Evolutionary conservation across 257 asterid species (phyloP).

Genomic region (Solanum bulbocastanum): DNA sequence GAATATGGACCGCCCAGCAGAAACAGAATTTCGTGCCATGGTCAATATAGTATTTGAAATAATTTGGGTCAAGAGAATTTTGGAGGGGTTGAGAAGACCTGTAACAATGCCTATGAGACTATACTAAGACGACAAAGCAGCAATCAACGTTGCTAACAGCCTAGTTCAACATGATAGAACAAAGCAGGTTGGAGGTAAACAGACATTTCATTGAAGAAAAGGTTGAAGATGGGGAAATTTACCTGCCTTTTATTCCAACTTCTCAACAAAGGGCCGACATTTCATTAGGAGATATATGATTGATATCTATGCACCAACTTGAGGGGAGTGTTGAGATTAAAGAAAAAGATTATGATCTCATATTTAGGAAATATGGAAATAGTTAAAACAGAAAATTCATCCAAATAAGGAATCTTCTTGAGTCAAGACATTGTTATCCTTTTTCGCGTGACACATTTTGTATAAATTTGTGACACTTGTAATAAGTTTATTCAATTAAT

Average conservation of each 20-base stretch:
- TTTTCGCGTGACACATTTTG: not conserved
- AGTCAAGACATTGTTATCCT: not conserved
- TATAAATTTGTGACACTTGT: not conserved
- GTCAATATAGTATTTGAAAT: not conserved
- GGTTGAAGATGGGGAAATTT: no score
- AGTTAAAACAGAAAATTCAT: not conserved
- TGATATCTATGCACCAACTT: not conserved
- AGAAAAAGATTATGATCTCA: not conserved
- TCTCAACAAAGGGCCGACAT: not conserved
- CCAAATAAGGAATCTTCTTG: not conserved
- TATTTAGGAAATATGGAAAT: not conserved
- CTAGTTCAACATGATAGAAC: not conserved
- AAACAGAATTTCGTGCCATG: not conserved
- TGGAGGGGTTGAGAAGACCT: not conserved
- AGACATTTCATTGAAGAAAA: no score
- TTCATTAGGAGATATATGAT: not conserved
- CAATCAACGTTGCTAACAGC: not conserved
- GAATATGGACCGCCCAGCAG: not conserved
- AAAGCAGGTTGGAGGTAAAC: not conserved
- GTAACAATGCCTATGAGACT: not conserved
- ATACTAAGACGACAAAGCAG: not conserved
- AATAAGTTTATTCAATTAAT: no score
- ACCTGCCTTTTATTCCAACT: not conserved
- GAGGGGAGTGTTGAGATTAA: not conserved
- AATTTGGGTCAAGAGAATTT: not conserved